Evolutionary conservation across 73 alveolate genomes (phyloP).

Genomic region (Paramecium biaurelia): DNA sequence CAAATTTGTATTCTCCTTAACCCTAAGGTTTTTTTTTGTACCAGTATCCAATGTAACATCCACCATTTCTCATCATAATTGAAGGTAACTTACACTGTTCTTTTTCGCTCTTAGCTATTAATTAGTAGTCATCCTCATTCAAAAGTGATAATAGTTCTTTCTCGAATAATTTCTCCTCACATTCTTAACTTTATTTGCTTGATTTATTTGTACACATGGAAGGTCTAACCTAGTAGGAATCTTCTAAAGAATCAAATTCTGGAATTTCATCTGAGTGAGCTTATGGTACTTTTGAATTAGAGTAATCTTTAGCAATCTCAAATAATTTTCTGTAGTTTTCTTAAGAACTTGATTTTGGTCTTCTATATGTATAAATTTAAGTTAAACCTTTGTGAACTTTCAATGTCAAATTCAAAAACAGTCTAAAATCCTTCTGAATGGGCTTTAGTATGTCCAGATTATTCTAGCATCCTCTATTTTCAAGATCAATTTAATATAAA

Average conservation of each 20-base stretch:
- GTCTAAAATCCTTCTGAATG: neutral
- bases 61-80: constrained; percentile 23
- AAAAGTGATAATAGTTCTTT: neutral
- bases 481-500: neutral
- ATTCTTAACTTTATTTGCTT: neutral
- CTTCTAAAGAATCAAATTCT: neutral
- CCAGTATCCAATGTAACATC: constrained; percentile 26
- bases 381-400: neutral
- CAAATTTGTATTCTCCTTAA: neutral
- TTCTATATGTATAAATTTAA: neutral
- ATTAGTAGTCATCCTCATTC: neutral
- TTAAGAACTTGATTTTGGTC: neutral
- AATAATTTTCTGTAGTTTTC: neutral
- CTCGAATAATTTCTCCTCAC: neutral
- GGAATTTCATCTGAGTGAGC: neutral
- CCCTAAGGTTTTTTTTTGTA: constrained; percentile 39
- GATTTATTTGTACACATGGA: neutral
- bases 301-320: neutral
- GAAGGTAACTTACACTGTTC: neutral
- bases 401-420: neutral
- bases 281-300: neutral
- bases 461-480: neutral
- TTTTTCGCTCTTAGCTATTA: neutral
- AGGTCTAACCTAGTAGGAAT: neutral
- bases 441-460: neutral